phyloP scores from a whole-genome alignment of 1,284 basidiomycete species.

The Trametes polyzona region DNA sequence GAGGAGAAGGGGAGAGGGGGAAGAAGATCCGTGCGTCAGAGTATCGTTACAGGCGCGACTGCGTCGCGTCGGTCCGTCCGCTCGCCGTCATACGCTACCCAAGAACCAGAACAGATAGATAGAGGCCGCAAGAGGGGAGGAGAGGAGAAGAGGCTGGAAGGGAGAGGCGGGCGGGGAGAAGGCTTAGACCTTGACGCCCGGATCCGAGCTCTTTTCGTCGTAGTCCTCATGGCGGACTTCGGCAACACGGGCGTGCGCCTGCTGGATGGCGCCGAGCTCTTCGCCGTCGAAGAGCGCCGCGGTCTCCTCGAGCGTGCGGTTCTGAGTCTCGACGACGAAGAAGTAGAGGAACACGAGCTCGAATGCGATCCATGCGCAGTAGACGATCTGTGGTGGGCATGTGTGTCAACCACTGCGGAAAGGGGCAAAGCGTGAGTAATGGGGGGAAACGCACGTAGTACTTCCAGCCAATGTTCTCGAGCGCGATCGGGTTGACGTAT shows the following conservation, averaged over 20 bases:
- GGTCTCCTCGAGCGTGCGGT: slow-evolving; percentile 74
- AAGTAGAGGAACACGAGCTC: slow-evolving; percentile 67
- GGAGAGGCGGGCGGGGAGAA: not conserved
- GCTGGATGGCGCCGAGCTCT: slow-evolving; percentile 46
- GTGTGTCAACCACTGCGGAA: not conserved
- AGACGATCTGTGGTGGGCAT: slow-evolving; percentile 51
- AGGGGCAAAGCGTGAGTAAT: not conserved
- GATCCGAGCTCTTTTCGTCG: slow-evolving; percentile 38
- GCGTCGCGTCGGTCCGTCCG: slow-evolving; percentile 10
- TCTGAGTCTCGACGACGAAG: slow-evolving; percentile 75
- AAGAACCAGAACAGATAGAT: not conserved
- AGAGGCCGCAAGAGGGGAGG: not conserved
- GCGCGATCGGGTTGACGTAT: slow-evolving; percentile 79
- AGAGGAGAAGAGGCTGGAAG: not conserved
- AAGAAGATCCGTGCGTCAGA: slow-evolving; percentile 1
- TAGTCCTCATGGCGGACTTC: slow-evolving; percentile 37
- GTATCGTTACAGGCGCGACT: slow-evolving; percentile 18
- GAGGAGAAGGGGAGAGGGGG: not conserved
- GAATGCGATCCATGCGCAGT: slow-evolving; percentile 68
- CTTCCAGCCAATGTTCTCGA: slow-evolving; percentile 58
- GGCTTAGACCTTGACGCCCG: slow-evolving; percentile 16
- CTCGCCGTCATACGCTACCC: not conserved
- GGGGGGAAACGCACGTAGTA: slow-evolving; percentile 37
- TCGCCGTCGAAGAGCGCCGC: slow-evolving; percentile 75
- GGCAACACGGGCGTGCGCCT: slow-evolving; percentile 30